Conservation (phyloP, 305 asterid species). For the Andrographis paniculata region DNA sequence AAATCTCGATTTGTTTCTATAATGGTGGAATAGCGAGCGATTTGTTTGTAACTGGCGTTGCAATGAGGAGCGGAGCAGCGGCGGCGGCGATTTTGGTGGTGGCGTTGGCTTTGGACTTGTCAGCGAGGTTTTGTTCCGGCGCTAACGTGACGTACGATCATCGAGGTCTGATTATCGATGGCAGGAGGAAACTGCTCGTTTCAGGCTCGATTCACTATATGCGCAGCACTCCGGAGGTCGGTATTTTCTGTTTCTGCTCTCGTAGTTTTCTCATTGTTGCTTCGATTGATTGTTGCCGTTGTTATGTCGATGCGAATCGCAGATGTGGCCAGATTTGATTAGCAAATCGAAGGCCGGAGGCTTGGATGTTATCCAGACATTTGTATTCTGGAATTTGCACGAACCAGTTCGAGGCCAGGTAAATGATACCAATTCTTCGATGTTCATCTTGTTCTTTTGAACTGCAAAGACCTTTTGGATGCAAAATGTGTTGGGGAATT, state of each 20-base stretch:
- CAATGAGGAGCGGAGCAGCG: background rate
- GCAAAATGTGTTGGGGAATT: background rate
- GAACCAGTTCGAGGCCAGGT: slow-evolving; percentile 91
- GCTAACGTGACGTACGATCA: slow-evolving; percentile 86
- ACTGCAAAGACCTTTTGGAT: background rate
- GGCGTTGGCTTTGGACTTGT: slow-evolving; percentile 3
- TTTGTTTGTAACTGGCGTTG: background rate
- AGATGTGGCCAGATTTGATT: slow-evolving; percentile 98
- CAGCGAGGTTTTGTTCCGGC: slow-evolving; percentile 41
- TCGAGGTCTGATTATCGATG: slow-evolving; percentile 74
- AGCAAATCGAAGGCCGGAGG: slow-evolving; percentile 90
- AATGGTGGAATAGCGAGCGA: too few species aligned
- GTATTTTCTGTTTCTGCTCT: slow-evolving; percentile 4
- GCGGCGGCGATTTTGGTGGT: slow-evolving; percentile 6
- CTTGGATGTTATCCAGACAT: slow-evolving; percentile 75
- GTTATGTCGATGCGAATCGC: background rate
- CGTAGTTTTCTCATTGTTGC: background rate
- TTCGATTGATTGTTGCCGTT: background rate
- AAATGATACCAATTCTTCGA: background rate
- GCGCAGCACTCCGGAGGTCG: slow-evolving; percentile 84
- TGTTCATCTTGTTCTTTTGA: background rate
- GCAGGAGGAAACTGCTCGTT: slow-evolving; percentile 53
- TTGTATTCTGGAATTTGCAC: slow-evolving; percentile 90
- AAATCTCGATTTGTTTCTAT: too few species aligned
- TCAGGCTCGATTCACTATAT: slow-evolving; percentile 97